phyloP scores from a whole-genome alignment of 805 yeast genomes.

The Diddensiella santjacobensis region DNA sequence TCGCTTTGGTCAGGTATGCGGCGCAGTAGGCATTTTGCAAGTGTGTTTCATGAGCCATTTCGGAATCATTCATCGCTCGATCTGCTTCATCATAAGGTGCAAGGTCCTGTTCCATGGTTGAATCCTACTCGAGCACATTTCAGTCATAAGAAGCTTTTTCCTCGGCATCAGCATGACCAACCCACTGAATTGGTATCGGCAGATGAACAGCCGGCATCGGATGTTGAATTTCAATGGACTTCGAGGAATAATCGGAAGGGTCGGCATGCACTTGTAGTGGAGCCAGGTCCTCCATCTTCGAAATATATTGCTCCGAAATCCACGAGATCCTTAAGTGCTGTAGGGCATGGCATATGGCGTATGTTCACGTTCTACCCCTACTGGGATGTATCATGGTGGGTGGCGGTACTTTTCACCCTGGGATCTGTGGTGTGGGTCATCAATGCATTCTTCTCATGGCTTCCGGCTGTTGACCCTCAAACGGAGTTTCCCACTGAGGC shows the following conservation, averaged over 20 bases:
- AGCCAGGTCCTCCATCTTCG: background rate
- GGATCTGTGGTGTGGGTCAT: constrained; percentile 21
- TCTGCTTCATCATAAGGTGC: constrained; percentile 1
- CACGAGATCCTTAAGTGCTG: background rate
- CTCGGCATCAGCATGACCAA: background rate
- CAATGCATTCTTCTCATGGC: constrained; percentile 19
- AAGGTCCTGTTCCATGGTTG: constrained; percentile 11
- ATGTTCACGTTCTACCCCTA: constrained; percentile 14
- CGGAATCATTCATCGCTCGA: background rate
- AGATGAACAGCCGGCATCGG: background rate
- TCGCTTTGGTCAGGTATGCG: background rate
- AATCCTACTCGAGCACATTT: constrained; percentile 10
- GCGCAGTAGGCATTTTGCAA: constrained; percentile 1
- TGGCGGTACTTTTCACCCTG: constrained; percentile 13
- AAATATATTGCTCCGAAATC: background rate
- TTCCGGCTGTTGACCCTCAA: constrained; percentile 13
- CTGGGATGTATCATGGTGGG: constrained; percentile 18
- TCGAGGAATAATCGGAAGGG: constrained; percentile 18
- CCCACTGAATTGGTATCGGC: background rate
- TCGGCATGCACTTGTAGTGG: constrained; percentile 11
- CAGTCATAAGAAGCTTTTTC: background rate
- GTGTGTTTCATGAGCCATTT: constrained; percentile 7
- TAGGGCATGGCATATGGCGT: constrained; percentile 7
- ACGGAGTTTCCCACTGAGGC: constrained; percentile 13
- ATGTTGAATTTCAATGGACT: constrained; percentile 12